Percentiles rank a stretch among this genome's conserved stretches.
These are phyloP conservation scores for Alisma plantagoaquatica DNA, from an alignment of 106 monocot species.

Conservation along the genomic window DNA sequence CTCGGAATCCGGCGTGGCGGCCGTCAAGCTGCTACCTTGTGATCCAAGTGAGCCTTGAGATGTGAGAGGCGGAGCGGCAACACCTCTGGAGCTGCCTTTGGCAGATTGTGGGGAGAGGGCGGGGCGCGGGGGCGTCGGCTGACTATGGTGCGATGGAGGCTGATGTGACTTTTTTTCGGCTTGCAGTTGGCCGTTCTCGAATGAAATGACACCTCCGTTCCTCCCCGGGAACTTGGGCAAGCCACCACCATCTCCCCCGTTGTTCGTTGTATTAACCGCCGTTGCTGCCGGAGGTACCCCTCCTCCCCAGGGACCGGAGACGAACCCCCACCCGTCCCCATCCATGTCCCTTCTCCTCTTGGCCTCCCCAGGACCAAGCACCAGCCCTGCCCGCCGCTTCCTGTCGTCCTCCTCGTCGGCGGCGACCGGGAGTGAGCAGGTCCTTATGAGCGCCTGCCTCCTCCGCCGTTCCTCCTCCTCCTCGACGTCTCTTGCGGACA, in stretches of 20 bases:
- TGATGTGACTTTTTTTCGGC: no score
- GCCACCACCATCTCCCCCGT: neutral
- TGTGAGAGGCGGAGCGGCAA: neutral
- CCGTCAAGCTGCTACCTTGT: constrained; percentile 30
- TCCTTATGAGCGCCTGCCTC: constrained; percentile 8
- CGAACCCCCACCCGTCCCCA: constrained; percentile 32
- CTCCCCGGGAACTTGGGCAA: neutral
- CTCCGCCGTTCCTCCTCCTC: neutral
- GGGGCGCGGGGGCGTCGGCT: neutral
- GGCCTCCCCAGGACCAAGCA: no score
- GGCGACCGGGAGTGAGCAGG: constrained; percentile 35
- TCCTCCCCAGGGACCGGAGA: neutral
- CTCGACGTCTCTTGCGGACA: constrained; percentile 6
- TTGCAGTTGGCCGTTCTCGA: neutral
- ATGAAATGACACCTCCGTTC: neutral
- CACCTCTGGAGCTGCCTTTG: neutral
- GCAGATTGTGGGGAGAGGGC: no score
- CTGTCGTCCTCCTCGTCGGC: constrained; percentile 44
- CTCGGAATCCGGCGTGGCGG: no score
- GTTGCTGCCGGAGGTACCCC: neutral
- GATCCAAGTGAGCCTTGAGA: constrained; percentile 26
- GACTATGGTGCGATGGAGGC: neutral
- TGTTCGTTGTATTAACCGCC: neutral
- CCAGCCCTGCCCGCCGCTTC: no score
- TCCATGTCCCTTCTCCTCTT: constrained; percentile 43